Conservation (phyloP, 1,139 yeast genomes). For the Nakaseomyces nivariensis region DNA sequence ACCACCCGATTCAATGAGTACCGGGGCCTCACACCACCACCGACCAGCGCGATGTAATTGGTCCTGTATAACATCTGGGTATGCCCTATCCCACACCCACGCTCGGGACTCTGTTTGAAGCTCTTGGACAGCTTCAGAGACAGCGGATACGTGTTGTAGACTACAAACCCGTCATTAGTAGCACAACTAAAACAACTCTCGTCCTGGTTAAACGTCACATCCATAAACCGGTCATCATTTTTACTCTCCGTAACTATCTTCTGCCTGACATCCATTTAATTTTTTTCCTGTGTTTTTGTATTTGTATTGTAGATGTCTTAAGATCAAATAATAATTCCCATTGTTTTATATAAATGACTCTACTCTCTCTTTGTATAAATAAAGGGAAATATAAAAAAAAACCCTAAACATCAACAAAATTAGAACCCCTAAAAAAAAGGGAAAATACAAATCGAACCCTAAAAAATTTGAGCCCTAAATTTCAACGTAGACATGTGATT, state of each 20-base stretch:
- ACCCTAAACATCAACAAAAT: too few relatives aligned
- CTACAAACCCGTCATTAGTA: constrained; percentile 71
- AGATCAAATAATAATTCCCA: too few relatives aligned
- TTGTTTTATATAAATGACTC: too few relatives aligned
- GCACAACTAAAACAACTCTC: constrained; percentile 84
- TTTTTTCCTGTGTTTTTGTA: too few relatives aligned
- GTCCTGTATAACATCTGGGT: constrained; percentile 82
- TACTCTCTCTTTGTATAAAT: too few relatives aligned
- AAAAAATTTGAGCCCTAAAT: too few relatives aligned
- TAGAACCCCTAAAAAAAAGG: too few relatives aligned
- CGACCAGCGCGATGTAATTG: constrained; percentile 78
- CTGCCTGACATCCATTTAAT: constrained; percentile 18
- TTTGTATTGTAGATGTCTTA: too few relatives aligned
- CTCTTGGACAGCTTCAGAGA: constrained; percentile 65
- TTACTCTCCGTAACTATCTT: constrained; percentile 14
- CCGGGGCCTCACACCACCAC: constrained; percentile 75
- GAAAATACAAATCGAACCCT: too few relatives aligned
- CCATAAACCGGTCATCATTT: constrained; percentile 13
- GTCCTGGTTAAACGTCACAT: constrained; percentile 63
- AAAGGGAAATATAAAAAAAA: too few relatives aligned
- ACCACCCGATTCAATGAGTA: constrained; percentile 68
- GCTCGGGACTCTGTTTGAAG: constrained; percentile 29
- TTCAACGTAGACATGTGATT: too few relatives aligned
- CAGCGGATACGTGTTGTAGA: constrained; percentile 82
- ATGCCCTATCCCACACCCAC: constrained; percentile 51